These are phyloP conservation scores for Trichocladium antarcticum DNA, from an alignment of 495 filamentous ascomycete species.

Conservation along the genomic window DNA sequence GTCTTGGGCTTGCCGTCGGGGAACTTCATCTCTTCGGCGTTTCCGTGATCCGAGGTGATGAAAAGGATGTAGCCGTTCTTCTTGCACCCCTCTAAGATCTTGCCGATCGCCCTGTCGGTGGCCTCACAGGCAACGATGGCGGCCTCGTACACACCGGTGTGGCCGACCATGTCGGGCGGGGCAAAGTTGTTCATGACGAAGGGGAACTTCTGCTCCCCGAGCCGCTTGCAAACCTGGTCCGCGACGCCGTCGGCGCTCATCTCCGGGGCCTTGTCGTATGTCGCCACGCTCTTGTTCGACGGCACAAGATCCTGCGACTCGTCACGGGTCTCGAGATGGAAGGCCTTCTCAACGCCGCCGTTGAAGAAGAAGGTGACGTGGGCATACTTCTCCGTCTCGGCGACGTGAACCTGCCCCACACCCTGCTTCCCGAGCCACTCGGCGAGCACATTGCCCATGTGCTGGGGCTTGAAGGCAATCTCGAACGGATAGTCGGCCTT, in stretches of 20 bases:
- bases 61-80: slow-evolving; percentile 84
- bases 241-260: slow-evolving; percentile 89
- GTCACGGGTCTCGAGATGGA: slow-evolving; percentile 73
- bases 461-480: slow-evolving; percentile 86
- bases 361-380: slow-evolving; percentile 99
- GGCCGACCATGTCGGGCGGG: slow-evolving; percentile 97
- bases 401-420: slow-evolving; percentile 86
- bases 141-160: slow-evolving; percentile 96
- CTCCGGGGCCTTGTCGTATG: slow-evolving; percentile 90
- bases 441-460: slow-evolving; percentile 92
- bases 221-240: slow-evolving; percentile 72
- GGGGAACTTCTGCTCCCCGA: slow-evolving; percentile 69
- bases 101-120: slow-evolving; percentile 87
- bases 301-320: slow-evolving; percentile 48
- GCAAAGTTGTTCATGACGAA: slow-evolving; percentile 99
- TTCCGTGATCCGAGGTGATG: slow-evolving; percentile 92
- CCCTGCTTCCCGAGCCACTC: slow-evolving; percentile 86
- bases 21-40: slow-evolving; percentile 98
- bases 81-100: slow-evolving; percentile 86
- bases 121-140: slow-evolving; percentile 74
- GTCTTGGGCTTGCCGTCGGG: slow-evolving; percentile 93
- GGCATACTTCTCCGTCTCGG: slow-evolving; percentile 98
- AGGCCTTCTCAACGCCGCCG: slow-evolving; percentile 94
- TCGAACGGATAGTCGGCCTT: slow-evolving; percentile 90
- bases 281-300: slow-evolving; percentile 69